Evolutionary conservation across 176 grass and related monocot genomes (phyloP).

Genomic region (Triticum aestivum): DNA sequence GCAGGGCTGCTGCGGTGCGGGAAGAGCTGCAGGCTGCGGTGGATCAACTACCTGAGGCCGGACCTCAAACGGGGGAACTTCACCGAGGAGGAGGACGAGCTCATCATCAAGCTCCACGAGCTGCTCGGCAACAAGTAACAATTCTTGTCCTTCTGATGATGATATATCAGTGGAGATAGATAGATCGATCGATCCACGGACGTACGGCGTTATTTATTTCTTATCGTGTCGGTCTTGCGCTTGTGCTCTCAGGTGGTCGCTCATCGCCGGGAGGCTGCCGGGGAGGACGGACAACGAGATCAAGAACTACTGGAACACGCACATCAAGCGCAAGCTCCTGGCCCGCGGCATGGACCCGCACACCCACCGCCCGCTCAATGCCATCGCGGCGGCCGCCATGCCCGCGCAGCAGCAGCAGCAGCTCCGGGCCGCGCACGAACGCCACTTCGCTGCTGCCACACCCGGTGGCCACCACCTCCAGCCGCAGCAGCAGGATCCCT

Average conservation of each 20-base stretch:
- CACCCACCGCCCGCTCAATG: constrained; percentile 63
- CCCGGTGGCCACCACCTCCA: background rate
- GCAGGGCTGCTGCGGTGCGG: constrained; percentile 75
- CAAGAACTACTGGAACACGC: constrained; percentile 98
- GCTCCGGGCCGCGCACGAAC: background rate
- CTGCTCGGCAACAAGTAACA: constrained; percentile 82
- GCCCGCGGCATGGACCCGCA: constrained; percentile 71
- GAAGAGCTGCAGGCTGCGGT: constrained; percentile 91
- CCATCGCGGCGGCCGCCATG: background rate
- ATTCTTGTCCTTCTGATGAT: background rate
- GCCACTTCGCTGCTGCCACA: background rate
- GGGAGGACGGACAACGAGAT: constrained; percentile 93
- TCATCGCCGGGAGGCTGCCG: constrained; percentile 77
- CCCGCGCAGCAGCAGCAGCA: background rate
- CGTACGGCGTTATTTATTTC: background rate
- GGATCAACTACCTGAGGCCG: constrained; percentile 95
- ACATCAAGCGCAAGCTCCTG: constrained; percentile 86
- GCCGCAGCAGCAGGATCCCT: constrained; percentile 12
- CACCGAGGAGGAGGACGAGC: constrained; percentile 88
- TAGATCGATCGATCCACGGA: background rate
- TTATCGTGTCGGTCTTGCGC: background rate
- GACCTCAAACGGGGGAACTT: constrained; percentile 96
- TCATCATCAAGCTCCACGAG: constrained; percentile 92
- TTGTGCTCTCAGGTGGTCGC: constrained; percentile 57
- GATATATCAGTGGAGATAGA: too few relatives aligned